Base-by-base conservation (phyloP, 441 rosid species). In the Viola pubescens region DNA sequence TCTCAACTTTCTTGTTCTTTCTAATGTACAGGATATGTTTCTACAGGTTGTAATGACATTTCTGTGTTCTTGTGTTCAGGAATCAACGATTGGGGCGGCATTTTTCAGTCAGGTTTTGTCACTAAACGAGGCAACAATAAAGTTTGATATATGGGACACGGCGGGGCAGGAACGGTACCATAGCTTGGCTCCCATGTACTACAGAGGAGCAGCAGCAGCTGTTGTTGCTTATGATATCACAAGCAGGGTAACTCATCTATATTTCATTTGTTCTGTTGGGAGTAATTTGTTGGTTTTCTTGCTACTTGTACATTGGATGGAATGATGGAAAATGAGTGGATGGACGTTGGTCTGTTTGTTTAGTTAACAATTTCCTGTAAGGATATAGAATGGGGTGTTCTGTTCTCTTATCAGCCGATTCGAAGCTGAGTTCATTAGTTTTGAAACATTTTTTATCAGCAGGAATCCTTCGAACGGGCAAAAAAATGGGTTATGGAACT, bases 161-260 rank as follows among this genome's bases (percentile, higher is more conserved):
- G 91, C 95, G 9, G 95, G 91, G 39, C 95, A 87, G 73, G 95
- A 87, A 63, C 64, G 95, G 47, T 87, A 87, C 69, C 86, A 84
- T 65, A 87, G 95, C 75, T 77, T 87, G 79, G 91, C 95, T 65
- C 95, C 95, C 0, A 87, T 87, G 89, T 87, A 87, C 67, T 87
- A 87, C 50, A 89, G 91, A 0, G 91, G 95, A 43, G 91, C 95
- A 42, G 89, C 95, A 12, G 95, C 85, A 11, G 95, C 95, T 63
- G 81, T 84, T 48, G 91, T 87, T 64, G 87, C 81, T 52, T 82
- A 87, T 58, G 95, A 87, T 65, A 71, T 87, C 60, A 79, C 89
- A 39, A 81, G 82, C 95, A 76, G 48, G 87, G 91, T 87, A 81
- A 3, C 26, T 51, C 38, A 26, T 26, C 19, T 34, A 43, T 52